Conservation (phyloP, 2,329 filamentous ascomycete genomes). For the Talaromyces islandicus region DNA sequence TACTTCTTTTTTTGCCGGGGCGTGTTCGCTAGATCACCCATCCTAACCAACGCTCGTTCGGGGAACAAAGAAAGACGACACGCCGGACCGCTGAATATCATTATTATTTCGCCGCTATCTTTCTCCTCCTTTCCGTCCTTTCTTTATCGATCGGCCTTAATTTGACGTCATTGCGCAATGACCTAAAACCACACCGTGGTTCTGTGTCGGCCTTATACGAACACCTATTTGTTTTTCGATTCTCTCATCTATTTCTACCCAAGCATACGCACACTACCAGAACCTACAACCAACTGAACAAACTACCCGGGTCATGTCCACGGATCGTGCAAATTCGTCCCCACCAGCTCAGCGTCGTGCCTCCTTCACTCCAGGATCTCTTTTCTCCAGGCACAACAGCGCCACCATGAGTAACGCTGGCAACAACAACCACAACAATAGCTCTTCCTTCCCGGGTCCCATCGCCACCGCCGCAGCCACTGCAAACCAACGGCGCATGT, state of each 20-base stretch:
- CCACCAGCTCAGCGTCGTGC: constrained; percentile 38
- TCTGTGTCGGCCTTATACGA: background rate
- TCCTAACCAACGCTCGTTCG: background rate
- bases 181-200: background rate
- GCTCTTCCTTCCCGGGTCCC: constrained; percentile 34
- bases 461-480: constrained; percentile 47
- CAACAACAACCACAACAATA: background rate
- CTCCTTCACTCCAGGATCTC: constrained; percentile 38
- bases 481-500: constrained; percentile 59
- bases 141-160: background rate
- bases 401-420: constrained; percentile 11
- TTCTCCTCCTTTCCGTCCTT: background rate
- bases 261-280: background rate
- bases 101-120: background rate
- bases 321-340: constrained; percentile 33
- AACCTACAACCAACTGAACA: background rate
- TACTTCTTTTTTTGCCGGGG: no score
- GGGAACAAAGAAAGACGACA: background rate
- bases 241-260: background rate
- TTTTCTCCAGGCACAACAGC: constrained; percentile 29
- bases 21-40: background rate
- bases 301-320: constrained; percentile 34
- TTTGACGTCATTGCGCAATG: constrained; percentile 13
- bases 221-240: background rate
- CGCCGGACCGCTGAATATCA: background rate